A percentile compares a stretch with the other conserved stretches of the same genome.
Conservation (phyloP, 176 grass and related monocot genomes). For the Musa acuminata region DNA sequence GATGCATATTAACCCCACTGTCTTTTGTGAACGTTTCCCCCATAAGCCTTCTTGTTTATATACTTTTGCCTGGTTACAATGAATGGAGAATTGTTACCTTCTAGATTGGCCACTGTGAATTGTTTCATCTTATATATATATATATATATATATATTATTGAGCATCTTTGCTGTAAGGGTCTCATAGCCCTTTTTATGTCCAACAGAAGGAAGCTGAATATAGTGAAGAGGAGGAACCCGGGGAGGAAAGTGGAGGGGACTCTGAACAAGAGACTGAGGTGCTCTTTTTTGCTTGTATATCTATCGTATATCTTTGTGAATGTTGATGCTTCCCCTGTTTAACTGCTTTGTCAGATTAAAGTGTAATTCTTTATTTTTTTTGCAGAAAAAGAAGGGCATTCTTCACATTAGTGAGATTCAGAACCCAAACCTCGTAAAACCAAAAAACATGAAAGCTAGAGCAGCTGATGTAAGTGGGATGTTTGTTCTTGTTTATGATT, state of each 20-base stretch:
- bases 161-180: neutral
- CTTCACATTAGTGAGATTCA: slow-evolving; percentile 16
- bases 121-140: neutral
- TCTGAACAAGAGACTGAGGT: slow-evolving; percentile 20
- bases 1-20: too few species aligned
- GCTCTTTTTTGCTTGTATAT: neutral
- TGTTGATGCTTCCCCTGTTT: neutral
- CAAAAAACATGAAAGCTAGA: slow-evolving; percentile 21
- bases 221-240: slow-evolving; percentile 10
- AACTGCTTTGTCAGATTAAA: neutral
- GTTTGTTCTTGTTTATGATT: neutral
- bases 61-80: too few species aligned
- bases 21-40: too few species aligned
- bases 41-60: too few species aligned
- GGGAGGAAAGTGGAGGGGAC: slow-evolving; percentile 14
- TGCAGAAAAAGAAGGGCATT: slow-evolving; percentile 21
- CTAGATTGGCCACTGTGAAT: too few species aligned
- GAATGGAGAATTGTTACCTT: too few species aligned
- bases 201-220: slow-evolving; percentile 14
- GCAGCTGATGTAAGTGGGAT: slow-evolving; percentile 22
- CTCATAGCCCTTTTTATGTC: neutral
- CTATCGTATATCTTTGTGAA: neutral
- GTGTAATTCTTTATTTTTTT: neutral
- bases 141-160: neutral
- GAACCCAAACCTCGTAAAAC: slow-evolving; percentile 25